A percentile compares a stretch with the other conserved stretches of the same genome.
Conservation (phyloP, 192 early-diverging fungal species). For the Coemansia sp. region DNA sequence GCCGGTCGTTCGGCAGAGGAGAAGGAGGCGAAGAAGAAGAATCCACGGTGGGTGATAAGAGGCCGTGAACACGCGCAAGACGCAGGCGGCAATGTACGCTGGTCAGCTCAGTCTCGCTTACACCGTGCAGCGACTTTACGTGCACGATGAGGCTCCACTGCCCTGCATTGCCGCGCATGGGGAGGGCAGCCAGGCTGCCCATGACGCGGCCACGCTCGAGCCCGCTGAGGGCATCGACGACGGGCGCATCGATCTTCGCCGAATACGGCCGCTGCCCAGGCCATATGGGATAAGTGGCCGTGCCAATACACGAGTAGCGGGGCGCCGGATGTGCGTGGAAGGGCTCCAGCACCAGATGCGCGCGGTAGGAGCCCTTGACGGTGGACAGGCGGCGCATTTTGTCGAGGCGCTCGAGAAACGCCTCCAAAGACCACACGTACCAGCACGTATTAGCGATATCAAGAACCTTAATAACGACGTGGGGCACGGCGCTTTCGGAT, state of each 20-base stretch:
- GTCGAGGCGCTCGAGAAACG: slow-evolving; percentile 58
- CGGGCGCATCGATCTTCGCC: slow-evolving; percentile 40
- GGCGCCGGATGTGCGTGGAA: slow-evolving; percentile 38
- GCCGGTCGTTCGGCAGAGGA: neutral
- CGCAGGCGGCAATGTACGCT: slow-evolving; percentile 48
- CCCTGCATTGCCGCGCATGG: slow-evolving; percentile 2
- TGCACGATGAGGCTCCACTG: slow-evolving; percentile 46
- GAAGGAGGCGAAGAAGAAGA: neutral
- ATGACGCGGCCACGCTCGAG: slow-evolving; percentile 28
- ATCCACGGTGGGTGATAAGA: slow-evolving; percentile 5
- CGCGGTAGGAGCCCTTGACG: slow-evolving; percentile 39
- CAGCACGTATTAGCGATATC: slow-evolving; percentile 54
- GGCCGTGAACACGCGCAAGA: slow-evolving; percentile 21
- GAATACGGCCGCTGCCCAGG: slow-evolving; percentile 42
- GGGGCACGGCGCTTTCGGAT: slow-evolving; percentile 21
- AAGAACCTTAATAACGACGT: slow-evolving; percentile 52
- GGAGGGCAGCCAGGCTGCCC: slow-evolving; percentile 38
- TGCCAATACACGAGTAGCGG: slow-evolving; percentile 41
- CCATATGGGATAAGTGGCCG: slow-evolving; percentile 41
- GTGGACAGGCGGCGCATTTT: slow-evolving; percentile 69
- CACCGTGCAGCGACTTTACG: slow-evolving; percentile 26
- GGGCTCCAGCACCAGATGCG: slow-evolving; percentile 37
- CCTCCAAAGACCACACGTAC: slow-evolving; percentile 66
- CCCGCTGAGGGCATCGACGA: slow-evolving; percentile 32
- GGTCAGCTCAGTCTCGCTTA: slow-evolving; percentile 33